Evolutionary conservation across 805 yeast species (phyloP), one percentile per base, ranked within the genome.

Genomic region (Candida insectalens): DNA sequence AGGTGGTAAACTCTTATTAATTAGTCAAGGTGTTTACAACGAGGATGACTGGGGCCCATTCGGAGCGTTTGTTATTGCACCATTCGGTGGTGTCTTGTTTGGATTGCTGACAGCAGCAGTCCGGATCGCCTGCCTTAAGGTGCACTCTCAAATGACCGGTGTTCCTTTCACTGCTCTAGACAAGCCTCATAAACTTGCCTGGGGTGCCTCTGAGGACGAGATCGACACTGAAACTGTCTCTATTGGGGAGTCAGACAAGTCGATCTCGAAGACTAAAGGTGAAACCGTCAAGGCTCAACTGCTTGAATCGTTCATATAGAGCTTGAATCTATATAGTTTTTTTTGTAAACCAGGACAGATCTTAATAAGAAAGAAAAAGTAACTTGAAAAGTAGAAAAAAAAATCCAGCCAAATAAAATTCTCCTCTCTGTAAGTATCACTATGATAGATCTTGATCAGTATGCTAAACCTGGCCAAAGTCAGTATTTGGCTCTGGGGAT

Each of bases 31-130:
- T 29, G 60, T 88, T 19, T 88, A 88, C 49, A 62, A 68, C 40
- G 62, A 71, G 5, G 71, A 68, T 32, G 96, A 88, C 51, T 88
- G 96, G 96, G 83, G 94, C 47, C 77, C 94, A 0, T 88, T 88
- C 60, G 96, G 95, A 17, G 95, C 96, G 2, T 88, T 88, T 57
- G 89, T 83, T 5, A 82, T 79, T 41, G 92, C 96, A 1, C 96
- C 96, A 5, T 66, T 77, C 27, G 94, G 89, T 19, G 85, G 89
- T 8, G 42, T 87, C 2, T 40, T 79, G 5, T 62, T 77, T 40
- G 77, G 83, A 2, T 55, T 71, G 10, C 46, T 63, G 19, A 63
- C 67, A 29, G 67, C 81, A 19, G 77, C 48, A 3, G 17, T 65
- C 12, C 67, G 92, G 57, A 51, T 71, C 23, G 36, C 50, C 1